phyloP scores from a whole-genome alignment of 2,329 filamentous ascomycete species.

The Trichophyton equinum region DNA sequence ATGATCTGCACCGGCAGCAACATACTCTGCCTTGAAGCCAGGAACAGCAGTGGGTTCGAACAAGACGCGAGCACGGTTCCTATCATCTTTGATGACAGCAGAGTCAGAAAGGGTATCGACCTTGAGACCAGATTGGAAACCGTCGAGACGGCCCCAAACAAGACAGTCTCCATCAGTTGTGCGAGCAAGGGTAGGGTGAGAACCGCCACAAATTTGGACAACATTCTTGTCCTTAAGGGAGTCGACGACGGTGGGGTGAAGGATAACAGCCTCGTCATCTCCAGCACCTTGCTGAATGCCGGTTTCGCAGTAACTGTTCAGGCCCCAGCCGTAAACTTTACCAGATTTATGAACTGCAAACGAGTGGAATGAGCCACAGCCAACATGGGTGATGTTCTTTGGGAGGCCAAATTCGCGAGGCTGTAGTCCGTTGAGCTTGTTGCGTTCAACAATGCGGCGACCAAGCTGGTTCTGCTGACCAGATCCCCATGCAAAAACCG shows the following conservation, averaged over 20 bases:
- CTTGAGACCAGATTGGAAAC: conserved; percentile 49
- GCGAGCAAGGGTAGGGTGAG: conserved; percentile 58
- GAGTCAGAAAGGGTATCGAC: conserved; percentile 44
- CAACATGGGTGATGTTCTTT: conserved; percentile 47
- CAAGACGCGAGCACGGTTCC: conserved; percentile 58
- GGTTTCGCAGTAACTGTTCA: conserved; percentile 78
- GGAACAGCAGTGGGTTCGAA: conserved; percentile 50
- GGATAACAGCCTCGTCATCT: conserved; percentile 57
- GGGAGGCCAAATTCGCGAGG: conserved; percentile 48
- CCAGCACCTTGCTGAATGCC: conserved; percentile 52
- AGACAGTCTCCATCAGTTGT: conserved; percentile 44
- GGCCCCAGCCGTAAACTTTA: conserved; percentile 66
- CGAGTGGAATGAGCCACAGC: conserved; percentile 66
- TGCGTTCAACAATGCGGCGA: conserved; percentile 49
- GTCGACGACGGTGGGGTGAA: conserved; percentile 56
- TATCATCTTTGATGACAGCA: conserved; percentile 51
- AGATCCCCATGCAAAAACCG: conserved; percentile 52
- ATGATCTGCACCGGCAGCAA: conserved; percentile 58
- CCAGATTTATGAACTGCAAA: conserved; percentile 60
- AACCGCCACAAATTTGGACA: conserved; percentile 55
- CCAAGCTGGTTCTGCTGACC: conserved; percentile 59
- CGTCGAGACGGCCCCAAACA: conserved; percentile 49
- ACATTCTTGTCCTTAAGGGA: conserved; percentile 54
- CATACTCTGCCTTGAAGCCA: conserved; percentile 44
- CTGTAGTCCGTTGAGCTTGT: conserved; percentile 41